These are phyloP conservation scores for Pleodorina starrii DNA, from an alignment of 139 green algal genomes.

Conservation along the genomic window DNA sequence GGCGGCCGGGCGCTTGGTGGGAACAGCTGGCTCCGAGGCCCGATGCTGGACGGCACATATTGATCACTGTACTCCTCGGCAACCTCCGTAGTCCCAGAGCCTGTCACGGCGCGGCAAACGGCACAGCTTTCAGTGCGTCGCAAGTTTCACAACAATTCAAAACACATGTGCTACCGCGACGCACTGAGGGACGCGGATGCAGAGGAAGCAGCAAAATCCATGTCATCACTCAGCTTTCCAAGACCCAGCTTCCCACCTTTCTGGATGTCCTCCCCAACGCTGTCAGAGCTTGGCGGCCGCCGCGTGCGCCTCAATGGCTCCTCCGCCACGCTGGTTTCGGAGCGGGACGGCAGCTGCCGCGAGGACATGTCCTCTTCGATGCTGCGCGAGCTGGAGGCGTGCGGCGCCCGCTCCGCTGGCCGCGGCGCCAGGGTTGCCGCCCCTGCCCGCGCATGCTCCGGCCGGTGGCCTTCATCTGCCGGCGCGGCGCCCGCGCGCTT, in stretches of 20 bases:
- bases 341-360: neutral
- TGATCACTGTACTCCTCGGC: constrained; percentile 32
- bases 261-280: neutral
- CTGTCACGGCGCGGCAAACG: neutral
- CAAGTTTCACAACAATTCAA: no score
- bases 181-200: no score
- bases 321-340: constrained; percentile 1
- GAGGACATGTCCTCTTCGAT: neutral
- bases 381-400: neutral
- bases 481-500: neutral
- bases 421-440: neutral
- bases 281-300: neutral
- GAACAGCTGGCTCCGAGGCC: neutral
- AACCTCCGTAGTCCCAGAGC: neutral
- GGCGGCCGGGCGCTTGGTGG: neutral
- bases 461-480: neutral
- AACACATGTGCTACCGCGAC: no score
- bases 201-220: no score
- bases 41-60: neutral
- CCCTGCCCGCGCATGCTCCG: neutral
- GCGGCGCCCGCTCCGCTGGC: neutral
- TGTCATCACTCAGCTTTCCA: no score
- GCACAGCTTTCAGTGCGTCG: no score
- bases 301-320: neutral
- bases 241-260: no score